Percentiles rank a stretch among this genome's conserved stretches.
phyloP scores from a whole-genome alignment of 2,329 filamentous ascomycete genomes.

The Penicillium sp. region DNA sequence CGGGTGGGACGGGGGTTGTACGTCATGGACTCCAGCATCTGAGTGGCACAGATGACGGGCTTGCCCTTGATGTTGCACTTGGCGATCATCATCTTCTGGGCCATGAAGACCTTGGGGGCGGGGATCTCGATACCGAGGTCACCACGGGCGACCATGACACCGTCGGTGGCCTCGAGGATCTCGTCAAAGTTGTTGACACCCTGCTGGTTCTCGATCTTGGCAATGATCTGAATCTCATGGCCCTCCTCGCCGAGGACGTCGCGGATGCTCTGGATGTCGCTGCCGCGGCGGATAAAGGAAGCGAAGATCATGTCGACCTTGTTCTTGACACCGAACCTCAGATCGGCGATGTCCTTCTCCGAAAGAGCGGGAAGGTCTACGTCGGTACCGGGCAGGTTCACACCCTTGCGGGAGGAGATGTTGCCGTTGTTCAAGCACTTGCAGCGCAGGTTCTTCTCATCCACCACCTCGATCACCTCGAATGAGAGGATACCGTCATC shows the following conservation, averaged over 20 bases:
- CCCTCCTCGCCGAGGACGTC: conserved; percentile 86
- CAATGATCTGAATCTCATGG: conserved; percentile 97
- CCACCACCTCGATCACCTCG: conserved; percentile 81
- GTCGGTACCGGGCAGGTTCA: conserved; percentile 98
- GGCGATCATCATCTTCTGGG: conserved; percentile 99
- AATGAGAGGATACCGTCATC: conserved; percentile 98
- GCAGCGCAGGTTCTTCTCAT: conserved; percentile 85
- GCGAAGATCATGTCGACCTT: conserved; percentile 98
- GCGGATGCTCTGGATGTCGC: conserved; percentile 91
- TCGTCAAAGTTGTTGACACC: conserved; percentile 99
- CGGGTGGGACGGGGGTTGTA: conserved; percentile 98
- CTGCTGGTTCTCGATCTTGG: conserved; percentile 99
- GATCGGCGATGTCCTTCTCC: conserved; percentile 95
- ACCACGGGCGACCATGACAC: conserved; percentile 99
- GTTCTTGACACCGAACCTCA: conserved; percentile 96
- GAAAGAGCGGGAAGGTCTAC: conserved; percentile 96
- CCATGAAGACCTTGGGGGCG: conserved; percentile 96
- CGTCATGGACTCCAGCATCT: conserved; percentile 99
- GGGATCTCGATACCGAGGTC: conserved; percentile 98
- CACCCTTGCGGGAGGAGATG: conserved; percentile 98
- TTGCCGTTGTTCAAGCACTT: conserved; percentile 94
- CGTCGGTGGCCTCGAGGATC: conserved; percentile 92
- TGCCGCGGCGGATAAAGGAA: conserved; percentile 91
- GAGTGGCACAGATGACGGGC: conserved; percentile 96
- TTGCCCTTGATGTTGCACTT: conserved; percentile 99